Evolutionary conservation across 768 basidiomycete species (phyloP).

Genomic region (Kwoniella europaea): DNA sequence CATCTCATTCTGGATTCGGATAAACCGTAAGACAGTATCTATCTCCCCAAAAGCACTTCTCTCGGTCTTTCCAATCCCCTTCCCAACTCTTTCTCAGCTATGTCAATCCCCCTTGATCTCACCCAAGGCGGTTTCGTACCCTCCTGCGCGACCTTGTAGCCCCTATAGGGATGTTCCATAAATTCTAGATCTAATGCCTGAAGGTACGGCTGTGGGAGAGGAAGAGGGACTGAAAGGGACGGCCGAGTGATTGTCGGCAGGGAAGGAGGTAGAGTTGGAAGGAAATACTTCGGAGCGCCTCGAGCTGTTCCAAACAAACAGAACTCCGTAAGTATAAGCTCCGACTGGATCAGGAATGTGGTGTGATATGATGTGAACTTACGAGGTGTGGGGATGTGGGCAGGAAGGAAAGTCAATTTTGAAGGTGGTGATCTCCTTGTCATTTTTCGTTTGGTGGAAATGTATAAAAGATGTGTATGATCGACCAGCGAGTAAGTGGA

Average conservation of each 20-base stretch:
- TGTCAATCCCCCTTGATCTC: conserved; percentile 13
- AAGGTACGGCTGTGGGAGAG: no score
- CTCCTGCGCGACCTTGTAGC: background rate
- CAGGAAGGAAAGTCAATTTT: conserved; percentile 6
- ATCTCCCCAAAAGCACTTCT: no score
- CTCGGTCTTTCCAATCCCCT: no score
- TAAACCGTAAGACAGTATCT: no score
- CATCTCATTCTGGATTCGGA: no score
- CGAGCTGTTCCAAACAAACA: background rate
- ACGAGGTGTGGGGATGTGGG: conserved; percentile 16
- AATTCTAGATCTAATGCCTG: background rate
- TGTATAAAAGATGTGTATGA: background rate
- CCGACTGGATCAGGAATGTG: no score
- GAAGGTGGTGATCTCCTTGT: conserved; percentile 11
- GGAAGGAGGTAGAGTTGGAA: background rate
- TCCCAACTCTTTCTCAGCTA: conserved; percentile 16
- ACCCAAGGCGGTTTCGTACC: conserved; percentile 13
- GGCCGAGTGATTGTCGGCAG: background rate
- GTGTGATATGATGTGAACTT: background rate
- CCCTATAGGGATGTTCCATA: conserved; percentile 1
- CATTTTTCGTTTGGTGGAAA: background rate
- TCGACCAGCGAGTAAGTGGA: background rate
- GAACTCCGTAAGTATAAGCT: no score
- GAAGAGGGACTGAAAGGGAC: background rate
- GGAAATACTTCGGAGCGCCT: conserved; percentile 9